Evolutionary conservation across 805 yeast genomes (phyloP).

Genomic region (Ogataea trehaloabstinens): DNA sequence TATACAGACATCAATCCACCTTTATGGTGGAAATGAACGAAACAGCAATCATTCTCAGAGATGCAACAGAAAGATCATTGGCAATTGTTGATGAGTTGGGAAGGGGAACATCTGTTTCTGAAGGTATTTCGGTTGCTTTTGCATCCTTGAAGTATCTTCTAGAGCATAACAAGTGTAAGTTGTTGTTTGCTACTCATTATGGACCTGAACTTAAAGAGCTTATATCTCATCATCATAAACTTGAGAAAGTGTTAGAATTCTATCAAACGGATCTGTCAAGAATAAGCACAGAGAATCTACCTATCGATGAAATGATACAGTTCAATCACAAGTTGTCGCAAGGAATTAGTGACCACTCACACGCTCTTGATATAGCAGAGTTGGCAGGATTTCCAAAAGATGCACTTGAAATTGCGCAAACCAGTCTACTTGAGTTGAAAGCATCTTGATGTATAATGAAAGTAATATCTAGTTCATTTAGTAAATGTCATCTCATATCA

Average conservation of each 20-base stretch:
- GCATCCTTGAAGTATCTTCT: slow-evolving; percentile 63
- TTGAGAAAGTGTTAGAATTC: slow-evolving; percentile 23
- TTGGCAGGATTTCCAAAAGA: slow-evolving; percentile 73
- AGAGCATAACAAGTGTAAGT: slow-evolving; percentile 56
- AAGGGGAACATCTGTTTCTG: slow-evolving; percentile 81
- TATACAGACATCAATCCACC: slow-evolving; percentile 76
- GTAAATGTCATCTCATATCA: slow-evolving; percentile 1
- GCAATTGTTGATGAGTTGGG: slow-evolving; percentile 88
- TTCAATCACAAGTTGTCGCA: slow-evolving; percentile 57
- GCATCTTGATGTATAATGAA: slow-evolving; percentile 8
- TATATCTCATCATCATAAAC: slow-evolving; percentile 30
- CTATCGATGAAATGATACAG: slow-evolving; percentile 32
- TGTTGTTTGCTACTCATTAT: slow-evolving; percentile 90
- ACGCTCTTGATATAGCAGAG: slow-evolving; percentile 73
- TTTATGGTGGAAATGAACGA: slow-evolving; percentile 94
- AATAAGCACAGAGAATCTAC: slow-evolving; percentile 13
- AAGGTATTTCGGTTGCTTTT: slow-evolving; percentile 83
- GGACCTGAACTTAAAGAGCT: slow-evolving; percentile 52
- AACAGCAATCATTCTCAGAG: slow-evolving; percentile 63
- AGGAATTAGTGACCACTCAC: slow-evolving; percentile 74
- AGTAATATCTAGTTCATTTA: slow-evolving; percentile 1
- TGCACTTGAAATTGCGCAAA: slow-evolving; percentile 54
- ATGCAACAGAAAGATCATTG: slow-evolving; percentile 65
- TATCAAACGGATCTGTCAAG: slow-evolving; percentile 25
- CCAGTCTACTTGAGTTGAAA: slow-evolving; percentile 28